Evolutionary conservation across 2,329 filamentous ascomycete species (phyloP), one percentile per base, ranked within the genome.

Genomic region (Neofusicoccum ribis): DNA sequence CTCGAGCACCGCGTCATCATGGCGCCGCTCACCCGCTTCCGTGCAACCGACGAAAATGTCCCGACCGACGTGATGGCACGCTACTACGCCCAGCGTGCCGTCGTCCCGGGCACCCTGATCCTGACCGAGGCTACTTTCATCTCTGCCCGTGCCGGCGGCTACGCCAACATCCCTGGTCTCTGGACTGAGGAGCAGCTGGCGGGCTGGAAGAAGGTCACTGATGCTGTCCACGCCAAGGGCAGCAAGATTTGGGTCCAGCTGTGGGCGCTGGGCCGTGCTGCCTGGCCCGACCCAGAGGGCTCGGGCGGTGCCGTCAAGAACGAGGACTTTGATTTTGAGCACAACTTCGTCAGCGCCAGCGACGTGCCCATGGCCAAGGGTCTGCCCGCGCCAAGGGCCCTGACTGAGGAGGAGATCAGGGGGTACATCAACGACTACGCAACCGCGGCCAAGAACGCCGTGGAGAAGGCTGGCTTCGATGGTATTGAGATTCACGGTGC

Each of bases 161-260:
- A 68, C 56, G 65, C 67, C 50, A 73, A 73, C 65, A 70, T 71
- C 12, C 66, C 74, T 14, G 74, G 72, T 1, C 72, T 77, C 63
- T 76, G 69, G 68, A 72, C 59, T 14, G 64, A 70, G 11, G 81
- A 79, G 15, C 86, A 89, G 66, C 80, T 89, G 47, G 80, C 79
- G 1, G 84, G 79, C 0, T 91, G 88, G 89, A 85, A 83, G 67
- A 76, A 81, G 14, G 77, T 91, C 46, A 87, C 85, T 2, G 82
- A 86, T 36, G 85, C 83, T 0, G 86, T 91, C 0, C 89, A 91
- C 72, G 79, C 79, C 23, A 88, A 88, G 69, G 85, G 85, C 7
- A 83, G 81, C 23, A 86, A 81, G 71, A 87, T 90, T 61, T 89
- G 81, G 75, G 73, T 82, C 2, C 89, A 91, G 71, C 78, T 91